Conservation (phyloP, 2,329 filamentous ascomycete species). For the Nannizziopsis barbatae region DNA sequence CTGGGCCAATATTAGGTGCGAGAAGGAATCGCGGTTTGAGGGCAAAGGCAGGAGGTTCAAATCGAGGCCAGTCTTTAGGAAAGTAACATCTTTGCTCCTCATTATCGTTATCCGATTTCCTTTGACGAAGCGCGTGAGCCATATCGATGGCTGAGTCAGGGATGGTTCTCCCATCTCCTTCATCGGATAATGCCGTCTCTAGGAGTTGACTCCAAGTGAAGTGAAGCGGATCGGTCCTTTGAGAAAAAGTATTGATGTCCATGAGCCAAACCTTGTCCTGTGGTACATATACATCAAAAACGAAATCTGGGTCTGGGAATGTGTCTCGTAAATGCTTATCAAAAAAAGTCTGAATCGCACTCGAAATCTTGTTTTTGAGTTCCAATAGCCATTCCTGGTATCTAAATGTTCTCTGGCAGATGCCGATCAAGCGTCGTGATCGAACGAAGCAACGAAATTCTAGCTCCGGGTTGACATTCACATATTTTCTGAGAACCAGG, state of each 20-base stretch:
- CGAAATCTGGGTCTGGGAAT: conserved; percentile 74
- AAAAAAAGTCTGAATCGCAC: conserved; percentile 67
- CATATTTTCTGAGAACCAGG: conserved; percentile 76
- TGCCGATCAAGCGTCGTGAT: conserved; percentile 63
- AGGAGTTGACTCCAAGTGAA: conserved; percentile 87
- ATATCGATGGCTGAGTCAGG: conserved; percentile 23
- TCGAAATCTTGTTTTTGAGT: conserved; percentile 55
- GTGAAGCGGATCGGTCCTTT: conserved; percentile 73
- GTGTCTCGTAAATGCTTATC: conserved; percentile 58
- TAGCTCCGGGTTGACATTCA: conserved; percentile 76
- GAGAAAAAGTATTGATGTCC: conserved; percentile 92
- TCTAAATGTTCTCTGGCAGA: conserved; percentile 82
- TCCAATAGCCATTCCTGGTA: conserved; percentile 71
- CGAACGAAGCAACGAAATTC: conserved; percentile 96
- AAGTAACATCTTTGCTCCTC: not conserved
- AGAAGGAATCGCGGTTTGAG: conserved; percentile 59
- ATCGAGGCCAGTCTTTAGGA: not conserved
- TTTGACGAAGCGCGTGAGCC: not conserved
- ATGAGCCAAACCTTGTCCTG: conserved; percentile 72
- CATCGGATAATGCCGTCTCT: conserved; percentile 42
- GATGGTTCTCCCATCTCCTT: conserved; percentile 18
- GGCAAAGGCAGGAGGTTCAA: conserved; percentile 16
- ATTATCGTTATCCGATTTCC: not conserved
- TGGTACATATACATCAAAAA: conserved; percentile 82
- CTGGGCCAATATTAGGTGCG: conserved; percentile 72